phyloP scores from a whole-genome alignment of 441 rosid genomes.

The Mallotus repandus region DNA sequence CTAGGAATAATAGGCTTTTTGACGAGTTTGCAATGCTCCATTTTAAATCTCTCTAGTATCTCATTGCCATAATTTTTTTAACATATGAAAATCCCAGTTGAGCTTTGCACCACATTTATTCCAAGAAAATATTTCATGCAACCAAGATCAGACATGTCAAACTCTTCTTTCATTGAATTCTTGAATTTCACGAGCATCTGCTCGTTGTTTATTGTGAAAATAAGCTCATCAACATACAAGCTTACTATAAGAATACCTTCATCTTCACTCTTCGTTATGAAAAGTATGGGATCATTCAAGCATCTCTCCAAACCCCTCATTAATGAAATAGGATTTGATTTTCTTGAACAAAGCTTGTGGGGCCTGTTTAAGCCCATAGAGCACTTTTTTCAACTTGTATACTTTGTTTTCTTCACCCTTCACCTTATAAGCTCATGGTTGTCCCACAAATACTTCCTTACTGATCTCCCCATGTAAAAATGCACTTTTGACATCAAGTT shows the following conservation, averaged over 20 bases:
- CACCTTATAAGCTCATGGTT: no score
- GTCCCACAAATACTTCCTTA: no score
- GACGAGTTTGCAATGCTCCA: not conserved
- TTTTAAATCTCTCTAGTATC: not conserved
- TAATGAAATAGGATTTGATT: no score
- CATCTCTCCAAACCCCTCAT: no score
- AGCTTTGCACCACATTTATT: conserved; percentile 1
- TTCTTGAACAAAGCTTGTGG: no score
- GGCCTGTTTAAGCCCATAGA: no score
- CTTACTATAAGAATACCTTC: not conserved
- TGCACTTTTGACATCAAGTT: no score
- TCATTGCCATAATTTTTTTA: conserved; percentile 13
- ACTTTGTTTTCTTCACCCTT: no score
- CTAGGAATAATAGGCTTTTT: conserved; percentile 1
- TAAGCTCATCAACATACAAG: conserved; percentile 9
- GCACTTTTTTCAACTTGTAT: no score
- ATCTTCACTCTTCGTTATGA: not conserved
- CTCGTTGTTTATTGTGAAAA: conserved; percentile 2
- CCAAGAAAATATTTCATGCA: conserved; percentile 5
- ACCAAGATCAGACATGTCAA: conserved; percentile 13
- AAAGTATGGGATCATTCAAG: not conserved
- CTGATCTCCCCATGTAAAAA: no score
- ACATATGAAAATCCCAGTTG: not conserved
- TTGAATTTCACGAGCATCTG: not conserved
- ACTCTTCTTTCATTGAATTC: not conserved